Evolutionary conservation across 2,329 filamentous ascomycete genomes (phyloP), one percentile per base, ranked within the genome.

Genomic region (Penicillium digitatum): DNA sequence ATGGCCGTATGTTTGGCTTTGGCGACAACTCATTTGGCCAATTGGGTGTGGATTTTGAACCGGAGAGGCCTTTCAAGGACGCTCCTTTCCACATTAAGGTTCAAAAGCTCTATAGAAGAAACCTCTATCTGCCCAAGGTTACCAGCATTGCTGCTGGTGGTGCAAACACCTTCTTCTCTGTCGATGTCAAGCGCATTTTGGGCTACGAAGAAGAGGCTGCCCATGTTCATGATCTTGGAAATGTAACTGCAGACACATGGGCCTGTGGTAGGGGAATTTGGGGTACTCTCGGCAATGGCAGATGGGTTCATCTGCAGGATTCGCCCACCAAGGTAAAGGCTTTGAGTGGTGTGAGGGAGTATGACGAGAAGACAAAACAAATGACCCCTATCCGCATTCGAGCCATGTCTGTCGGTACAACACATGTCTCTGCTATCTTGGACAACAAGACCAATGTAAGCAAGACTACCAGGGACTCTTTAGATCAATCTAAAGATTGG

Each of bases 21-120:
- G 94, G 94, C 35, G 92, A 97, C 72, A 97, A 97, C 74, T 86
- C 86, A 0, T 83, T 84, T 40, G 94, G 94, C n/a, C 94, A 97
- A 72, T 81, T 97, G 3, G 93, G 93, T n/a, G 85, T 93, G 64
- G 84, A 90, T 48, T 83, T 82, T 50, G 84, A 85, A 46, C 70
- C 81, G 0, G 82, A 87, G 27, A 77, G 83, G 16, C 79, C 83
- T 8, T 82, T 77, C 54, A 78, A 88, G 24, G 88, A 93, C 61
- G 80, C 81, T 0, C 91, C 94, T 0, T 83, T 85, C 3, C 80
- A 86, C 6, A 71, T 97, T 2, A 82, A 89, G 1, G 81, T 89
- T 37, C 82, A 84, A 57, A 83, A 82, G 58, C 83, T 95, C 6
- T 96, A 96, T 71, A 78, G 80, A 42, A 85, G 83, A 47, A 85